These are phyloP conservation scores for Plectosphaerella cucumerina DNA, from an alignment of 2,329 filamentous ascomycete species.

Conservation along the genomic window DNA sequence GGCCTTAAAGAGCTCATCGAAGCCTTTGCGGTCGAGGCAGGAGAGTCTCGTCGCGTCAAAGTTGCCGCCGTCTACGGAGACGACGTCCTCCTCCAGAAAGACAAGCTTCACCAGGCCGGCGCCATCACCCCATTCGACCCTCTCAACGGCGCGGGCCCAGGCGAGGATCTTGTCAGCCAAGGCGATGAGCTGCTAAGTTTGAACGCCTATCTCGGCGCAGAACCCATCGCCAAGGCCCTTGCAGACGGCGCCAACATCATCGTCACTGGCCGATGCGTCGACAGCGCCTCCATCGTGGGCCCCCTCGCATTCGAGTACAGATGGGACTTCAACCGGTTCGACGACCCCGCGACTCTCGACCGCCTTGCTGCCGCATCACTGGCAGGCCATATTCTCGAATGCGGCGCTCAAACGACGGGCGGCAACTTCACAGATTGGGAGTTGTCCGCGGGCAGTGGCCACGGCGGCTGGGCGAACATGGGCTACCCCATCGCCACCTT, in stretches of 20 bases:
- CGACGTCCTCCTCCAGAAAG: background rate
- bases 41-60: background rate
- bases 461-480: constrained; percentile 7
- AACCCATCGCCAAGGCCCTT: constrained; percentile 3
- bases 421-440: constrained; percentile 6
- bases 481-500: constrained; percentile 4
- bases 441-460: background rate
- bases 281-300: constrained; percentile 3
- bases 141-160: background rate
- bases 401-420: constrained; percentile 4
- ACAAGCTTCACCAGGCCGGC: background rate
- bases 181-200: background rate
- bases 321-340: constrained; percentile 1
- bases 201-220: constrained; percentile 4
- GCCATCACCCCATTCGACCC: constrained; percentile 3
- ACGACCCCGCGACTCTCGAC: background rate
- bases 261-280: constrained; percentile 5
- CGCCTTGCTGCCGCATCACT: constrained; percentile 1
- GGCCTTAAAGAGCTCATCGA: constrained; percentile 4
- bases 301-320: constrained; percentile 3
- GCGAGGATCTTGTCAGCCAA: background rate
- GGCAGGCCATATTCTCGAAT: constrained; percentile 4
- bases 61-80: constrained; percentile 4
- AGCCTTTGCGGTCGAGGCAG: background rate
- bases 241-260: constrained; percentile 3